These are phyloP conservation scores for Ceratocystis lukuohia DNA, from an alignment of 2,329 filamentous ascomycete species.

Conservation along the genomic window DNA sequence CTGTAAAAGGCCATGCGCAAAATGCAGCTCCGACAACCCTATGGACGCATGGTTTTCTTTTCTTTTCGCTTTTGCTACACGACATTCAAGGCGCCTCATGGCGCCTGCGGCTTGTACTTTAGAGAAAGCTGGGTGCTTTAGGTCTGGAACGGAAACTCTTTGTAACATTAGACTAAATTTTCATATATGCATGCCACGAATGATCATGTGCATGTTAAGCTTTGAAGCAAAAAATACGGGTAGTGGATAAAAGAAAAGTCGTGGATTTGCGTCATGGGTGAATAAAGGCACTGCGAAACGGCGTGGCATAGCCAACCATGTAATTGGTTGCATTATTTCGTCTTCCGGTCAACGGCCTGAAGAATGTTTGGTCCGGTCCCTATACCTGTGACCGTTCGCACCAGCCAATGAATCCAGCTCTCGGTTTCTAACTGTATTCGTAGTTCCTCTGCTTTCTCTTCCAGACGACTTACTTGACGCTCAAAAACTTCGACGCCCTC, in stretches of 20 bases:
- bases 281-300: background rate
- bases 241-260: too few relatives aligned
- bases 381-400: constrained; percentile 47
- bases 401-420: constrained; percentile 51
- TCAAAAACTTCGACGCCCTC: constrained; percentile 70
- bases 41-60: background rate
- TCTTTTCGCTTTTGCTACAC: background rate
- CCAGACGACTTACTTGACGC: constrained; percentile 59
- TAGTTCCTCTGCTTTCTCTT: constrained; percentile 48
- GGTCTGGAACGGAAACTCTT: constrained; percentile 6
- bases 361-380: constrained; percentile 47
- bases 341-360: constrained; percentile 21
- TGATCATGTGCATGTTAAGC: background rate
- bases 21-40: background rate
- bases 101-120: background rate
- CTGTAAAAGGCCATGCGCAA: background rate
- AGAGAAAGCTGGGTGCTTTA: background rate
- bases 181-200: background rate
- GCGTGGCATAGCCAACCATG: background rate
- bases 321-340: background rate
- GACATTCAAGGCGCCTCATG: background rate
- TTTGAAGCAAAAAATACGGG: background rate
- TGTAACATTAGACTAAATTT: constrained; percentile 19
- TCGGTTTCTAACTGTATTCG: constrained; percentile 50
- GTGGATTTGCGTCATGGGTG: too few relatives aligned